A percentile compares a stretch with the other conserved stretches of the same genome.
These are phyloP conservation scores for Microdochium paspali DNA, from an alignment of 2,329 filamentous ascomycete species.

Conservation along the genomic window DNA sequence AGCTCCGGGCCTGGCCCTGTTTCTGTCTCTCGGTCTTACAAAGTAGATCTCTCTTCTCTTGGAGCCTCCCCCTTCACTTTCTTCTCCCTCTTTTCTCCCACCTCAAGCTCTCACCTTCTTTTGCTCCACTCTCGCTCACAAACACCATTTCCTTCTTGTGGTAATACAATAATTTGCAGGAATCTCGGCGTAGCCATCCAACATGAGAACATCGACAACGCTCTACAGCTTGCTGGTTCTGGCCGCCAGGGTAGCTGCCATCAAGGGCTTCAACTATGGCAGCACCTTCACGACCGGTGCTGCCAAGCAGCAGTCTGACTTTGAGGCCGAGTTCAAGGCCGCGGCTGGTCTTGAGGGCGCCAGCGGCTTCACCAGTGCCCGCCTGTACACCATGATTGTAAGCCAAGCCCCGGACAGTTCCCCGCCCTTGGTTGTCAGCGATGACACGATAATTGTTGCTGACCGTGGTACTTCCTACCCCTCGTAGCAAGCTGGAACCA, in stretches of 20 bases:
- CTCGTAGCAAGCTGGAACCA: constrained; percentile 51
- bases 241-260: constrained; percentile 27
- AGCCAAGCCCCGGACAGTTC: too few relatives aligned
- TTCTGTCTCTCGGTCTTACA: not conserved
- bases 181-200: constrained; percentile 1
- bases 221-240: constrained; percentile 19
- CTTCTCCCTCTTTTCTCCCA: too few relatives aligned
- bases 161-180: not conserved
- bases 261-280: constrained; percentile 68
- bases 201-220: constrained; percentile 9
- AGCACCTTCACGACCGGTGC: constrained; percentile 49
- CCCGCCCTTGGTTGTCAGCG: not conserved
- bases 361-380: constrained; percentile 57
- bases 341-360: constrained; percentile 56
- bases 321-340: constrained; percentile 59
- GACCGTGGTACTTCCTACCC: not conserved
- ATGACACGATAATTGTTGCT: not conserved
- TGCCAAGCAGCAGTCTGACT: constrained; percentile 53
- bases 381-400: constrained; percentile 66
- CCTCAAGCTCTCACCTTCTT: too few relatives aligned
- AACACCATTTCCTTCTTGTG: too few relatives aligned
- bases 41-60: too few relatives aligned
- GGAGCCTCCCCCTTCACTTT: not conserved
- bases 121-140: too few relatives aligned
- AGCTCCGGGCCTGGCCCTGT: too few relatives aligned